Evolutionary conservation across 306 rosid genomes (phyloP).

Genomic region (Amphicarpaea edgeworthii): DNA sequence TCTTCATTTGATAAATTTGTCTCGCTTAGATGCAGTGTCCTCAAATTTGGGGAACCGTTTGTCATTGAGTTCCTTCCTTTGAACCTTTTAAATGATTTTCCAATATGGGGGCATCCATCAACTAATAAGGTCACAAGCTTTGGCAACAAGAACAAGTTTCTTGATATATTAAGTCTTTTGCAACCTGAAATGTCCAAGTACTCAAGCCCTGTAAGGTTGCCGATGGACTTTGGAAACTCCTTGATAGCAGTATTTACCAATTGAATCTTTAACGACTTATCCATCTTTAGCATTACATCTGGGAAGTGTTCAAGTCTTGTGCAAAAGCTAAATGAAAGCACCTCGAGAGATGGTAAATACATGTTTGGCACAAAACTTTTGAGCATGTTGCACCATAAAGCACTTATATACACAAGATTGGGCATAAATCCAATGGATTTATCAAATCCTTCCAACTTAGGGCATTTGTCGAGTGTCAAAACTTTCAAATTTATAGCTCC

Average conservation of each 20-base stretch:
- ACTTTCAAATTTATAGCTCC: not conserved
- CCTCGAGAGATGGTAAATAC: constrained; percentile 31
- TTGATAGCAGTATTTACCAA: constrained; percentile 24
- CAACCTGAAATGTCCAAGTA: constrained; percentile 27
- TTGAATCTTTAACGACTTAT: not conserved
- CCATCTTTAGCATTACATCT: constrained; percentile 13
- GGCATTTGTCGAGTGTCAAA: not conserved
- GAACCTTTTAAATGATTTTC: constrained; percentile 5
- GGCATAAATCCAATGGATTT: constrained; percentile 34
- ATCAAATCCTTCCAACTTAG: not conserved
- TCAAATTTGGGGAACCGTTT: not conserved
- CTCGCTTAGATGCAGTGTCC: not conserved
- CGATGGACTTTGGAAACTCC: constrained; percentile 31
- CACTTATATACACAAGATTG: constrained; percentile 11
- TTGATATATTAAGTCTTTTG: constrained; percentile 25
- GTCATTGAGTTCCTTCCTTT: not conserved
- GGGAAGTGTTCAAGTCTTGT: constrained; percentile 28
- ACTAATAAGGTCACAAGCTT: not conserved
- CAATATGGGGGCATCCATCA: constrained; percentile 14
- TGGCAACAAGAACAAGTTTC: constrained; percentile 17
- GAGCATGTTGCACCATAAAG: not conserved
- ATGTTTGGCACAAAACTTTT: constrained; percentile 19
- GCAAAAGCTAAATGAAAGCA: constrained; percentile 29
- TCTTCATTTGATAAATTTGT: constrained; percentile 19
- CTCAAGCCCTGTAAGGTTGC: constrained; percentile 29